Base-by-base conservation (phyloP, 139 green algal genomes). In the Chlorella sp. region DNA sequence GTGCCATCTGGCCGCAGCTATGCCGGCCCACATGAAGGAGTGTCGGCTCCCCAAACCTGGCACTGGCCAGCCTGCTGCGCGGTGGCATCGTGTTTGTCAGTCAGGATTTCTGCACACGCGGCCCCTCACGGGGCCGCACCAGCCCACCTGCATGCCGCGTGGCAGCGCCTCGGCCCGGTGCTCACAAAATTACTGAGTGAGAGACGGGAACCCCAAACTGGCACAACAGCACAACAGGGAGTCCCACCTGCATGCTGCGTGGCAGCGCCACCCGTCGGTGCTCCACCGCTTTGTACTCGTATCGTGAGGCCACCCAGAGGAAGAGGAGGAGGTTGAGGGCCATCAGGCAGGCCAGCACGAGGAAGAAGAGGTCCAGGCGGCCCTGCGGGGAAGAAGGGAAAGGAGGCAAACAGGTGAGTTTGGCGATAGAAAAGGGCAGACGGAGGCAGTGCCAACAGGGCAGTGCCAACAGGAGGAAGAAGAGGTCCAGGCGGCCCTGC, bases 251-350 rank as follows among this genome's bases (percentile, higher is more conserved):
- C 61, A 53, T 34, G 19, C 42, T 42, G 64, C 84, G 91, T 57
- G 39, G 89, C 37, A 81, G 68, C 34, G 36, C 86, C 57, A 90
- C 86, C 30, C 89, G 81, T 76, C 34, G 68, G 36, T 98, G 96
- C 92, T 95, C 90, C 24, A 98, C 93, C 60, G 85, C 68, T 90
- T 98, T 98, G 95, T 98, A 98, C 83, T 96, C 91, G 86, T 97
- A 98, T 24, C 40, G 73, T 24, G 86, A 68, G 1, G 96, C 96
- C 75, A 98, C 95, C 90, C 91, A 91, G 36, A 97, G 69, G 84
- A 97, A 98, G 39, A 92, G 66, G 34, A 91, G 71, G 34, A 93
- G 81, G 91, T 97, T 97, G 83, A 92, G 32, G 30, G 85, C 12
- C 94, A 96, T 96, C 64, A 97, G 89, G 37, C 61, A 89, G n/a